phyloP scores from a whole-genome alignment of 495 filamentous ascomycete species.

The Aspergillus cavernicola region DNA sequence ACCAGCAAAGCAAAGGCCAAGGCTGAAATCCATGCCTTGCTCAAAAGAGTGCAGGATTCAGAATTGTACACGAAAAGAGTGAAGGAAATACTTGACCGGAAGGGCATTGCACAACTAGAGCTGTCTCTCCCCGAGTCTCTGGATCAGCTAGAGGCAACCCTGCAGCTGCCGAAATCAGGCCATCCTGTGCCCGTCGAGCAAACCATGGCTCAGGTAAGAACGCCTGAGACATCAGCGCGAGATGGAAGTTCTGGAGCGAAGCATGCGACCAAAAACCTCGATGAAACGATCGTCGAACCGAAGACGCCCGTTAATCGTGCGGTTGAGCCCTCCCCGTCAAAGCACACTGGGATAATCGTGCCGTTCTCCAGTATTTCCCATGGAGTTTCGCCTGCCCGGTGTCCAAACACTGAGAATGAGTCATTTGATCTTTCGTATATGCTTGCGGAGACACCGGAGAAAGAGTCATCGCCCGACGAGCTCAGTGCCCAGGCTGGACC shows the following conservation, averaged over 20 bases:
- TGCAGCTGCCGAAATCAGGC: conserved; percentile 8
- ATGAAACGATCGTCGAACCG: conserved; percentile 2
- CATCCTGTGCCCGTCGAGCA: background rate
- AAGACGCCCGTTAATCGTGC: background rate
- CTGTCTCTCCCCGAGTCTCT: conserved; percentile 17
- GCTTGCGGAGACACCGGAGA: conserved; percentile 26
- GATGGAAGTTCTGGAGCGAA: background rate
- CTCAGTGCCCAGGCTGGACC: background rate
- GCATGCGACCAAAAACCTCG: background rate
- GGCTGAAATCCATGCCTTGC: conserved; percentile 22
- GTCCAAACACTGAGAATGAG: conserved; percentile 19
- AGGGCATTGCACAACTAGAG: conserved; percentile 6
- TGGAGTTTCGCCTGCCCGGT: conserved; percentile 11
- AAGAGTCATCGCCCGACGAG: background rate
- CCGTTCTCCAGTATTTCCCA: conserved; percentile 26
- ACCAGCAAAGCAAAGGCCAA: conserved; percentile 21
- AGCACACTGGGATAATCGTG: conserved; percentile 17
- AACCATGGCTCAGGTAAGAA: background rate
- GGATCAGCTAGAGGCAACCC: conserved; percentile 16
- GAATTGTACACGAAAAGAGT: conserved; percentile 24
- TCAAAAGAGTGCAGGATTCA: conserved; percentile 26
- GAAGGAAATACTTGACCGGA: conserved; percentile 15
- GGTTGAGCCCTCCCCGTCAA: conserved; percentile 1
- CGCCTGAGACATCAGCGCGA: background rate
- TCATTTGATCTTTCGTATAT: conserved; percentile 28